Evolutionary conservation across 768 basidiomycete genomes (phyloP).

Genomic region (Calocybe indica): DNA sequence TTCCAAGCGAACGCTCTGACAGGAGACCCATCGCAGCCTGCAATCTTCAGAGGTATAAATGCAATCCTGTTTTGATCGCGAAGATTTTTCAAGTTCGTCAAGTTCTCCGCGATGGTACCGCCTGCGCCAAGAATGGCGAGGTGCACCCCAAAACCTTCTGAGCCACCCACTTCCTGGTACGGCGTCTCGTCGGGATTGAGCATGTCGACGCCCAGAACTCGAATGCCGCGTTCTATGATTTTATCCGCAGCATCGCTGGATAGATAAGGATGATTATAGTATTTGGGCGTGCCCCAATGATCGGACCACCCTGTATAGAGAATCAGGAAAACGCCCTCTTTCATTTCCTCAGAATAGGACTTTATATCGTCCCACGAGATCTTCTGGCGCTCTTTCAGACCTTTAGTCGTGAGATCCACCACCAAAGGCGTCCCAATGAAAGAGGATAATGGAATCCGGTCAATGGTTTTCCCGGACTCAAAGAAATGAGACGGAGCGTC

Average conservation of each 20-base stretch:
- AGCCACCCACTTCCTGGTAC: constrained; percentile 24
- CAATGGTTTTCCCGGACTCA: constrained; percentile 47
- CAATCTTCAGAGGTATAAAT: constrained; percentile 53
- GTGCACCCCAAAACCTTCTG: constrained; percentile 48
- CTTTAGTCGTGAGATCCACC: constrained; percentile 45
- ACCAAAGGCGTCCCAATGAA: constrained; percentile 52
- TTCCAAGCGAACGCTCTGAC: constrained; percentile 60
- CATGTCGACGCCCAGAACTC: constrained; percentile 57
- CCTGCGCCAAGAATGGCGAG: constrained; percentile 53
- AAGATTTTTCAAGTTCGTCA: constrained; percentile 47
- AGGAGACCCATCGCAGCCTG: constrained; percentile 60
- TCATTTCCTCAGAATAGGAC: constrained; percentile 15
- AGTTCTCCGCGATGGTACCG: constrained; percentile 66
- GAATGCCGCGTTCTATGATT: constrained; percentile 45
- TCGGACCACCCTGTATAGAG: constrained; percentile 67
- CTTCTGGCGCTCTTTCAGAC: constrained; percentile 5
- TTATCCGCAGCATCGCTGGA: constrained; percentile 42
- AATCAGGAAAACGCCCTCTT: constrained; percentile 38
- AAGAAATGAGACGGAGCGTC: constrained; percentile 76
- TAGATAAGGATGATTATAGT: constrained; percentile 64
- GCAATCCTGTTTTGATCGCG: constrained; percentile 32
- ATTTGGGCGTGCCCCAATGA: constrained; percentile 42
- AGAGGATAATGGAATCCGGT: constrained; percentile 46
- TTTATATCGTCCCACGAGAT: constrained; percentile 38
- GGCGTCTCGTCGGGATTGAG: constrained; percentile 64